Percentiles rank a stretch among this genome's conserved stretches.
Conservation (phyloP, 2,329 filamentous ascomycete genomes). For the Penicillium concentricum region DNA sequence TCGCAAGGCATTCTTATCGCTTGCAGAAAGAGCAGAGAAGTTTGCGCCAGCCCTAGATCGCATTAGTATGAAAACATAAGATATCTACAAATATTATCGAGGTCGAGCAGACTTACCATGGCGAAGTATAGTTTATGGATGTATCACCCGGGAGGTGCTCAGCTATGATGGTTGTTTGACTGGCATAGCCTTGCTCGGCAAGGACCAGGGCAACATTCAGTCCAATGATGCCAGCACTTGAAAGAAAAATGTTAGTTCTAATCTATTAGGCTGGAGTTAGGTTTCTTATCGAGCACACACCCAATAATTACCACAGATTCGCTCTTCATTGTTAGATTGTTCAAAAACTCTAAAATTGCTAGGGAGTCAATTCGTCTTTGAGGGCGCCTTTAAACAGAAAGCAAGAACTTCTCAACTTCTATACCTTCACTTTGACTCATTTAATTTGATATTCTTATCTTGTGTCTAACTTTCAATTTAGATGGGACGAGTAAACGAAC, state of each 20-base stretch:
- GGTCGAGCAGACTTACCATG: slow-evolving; percentile 27
- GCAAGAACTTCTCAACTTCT: neutral
- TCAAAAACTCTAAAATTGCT: neutral
- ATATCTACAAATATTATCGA: neutral
- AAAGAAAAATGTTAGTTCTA: neutral
- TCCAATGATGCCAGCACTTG: neutral
- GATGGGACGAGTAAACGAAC: neutral
- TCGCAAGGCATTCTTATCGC: slow-evolving; percentile 41
- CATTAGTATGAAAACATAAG: neutral
- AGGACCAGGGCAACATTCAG: neutral
- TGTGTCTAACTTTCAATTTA: neutral
- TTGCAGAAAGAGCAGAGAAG: slow-evolving; percentile 47
- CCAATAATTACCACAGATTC: neutral
- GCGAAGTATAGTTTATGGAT: slow-evolving; percentile 42
- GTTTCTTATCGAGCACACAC: neutral
- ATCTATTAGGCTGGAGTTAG: neutral
- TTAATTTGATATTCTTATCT: neutral
- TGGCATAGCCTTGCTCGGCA: neutral
- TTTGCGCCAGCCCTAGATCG: slow-evolving; percentile 42
- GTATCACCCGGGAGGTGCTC: slow-evolving; percentile 45
- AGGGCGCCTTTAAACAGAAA: neutral
- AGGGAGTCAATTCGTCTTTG: neutral
- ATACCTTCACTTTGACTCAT: neutral
- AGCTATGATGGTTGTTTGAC: slow-evolving; percentile 35
- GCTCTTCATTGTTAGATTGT: neutral